phyloP scores from a whole-genome alignment of 75 land plant genomes.

The Larix kaempferi region DNA sequence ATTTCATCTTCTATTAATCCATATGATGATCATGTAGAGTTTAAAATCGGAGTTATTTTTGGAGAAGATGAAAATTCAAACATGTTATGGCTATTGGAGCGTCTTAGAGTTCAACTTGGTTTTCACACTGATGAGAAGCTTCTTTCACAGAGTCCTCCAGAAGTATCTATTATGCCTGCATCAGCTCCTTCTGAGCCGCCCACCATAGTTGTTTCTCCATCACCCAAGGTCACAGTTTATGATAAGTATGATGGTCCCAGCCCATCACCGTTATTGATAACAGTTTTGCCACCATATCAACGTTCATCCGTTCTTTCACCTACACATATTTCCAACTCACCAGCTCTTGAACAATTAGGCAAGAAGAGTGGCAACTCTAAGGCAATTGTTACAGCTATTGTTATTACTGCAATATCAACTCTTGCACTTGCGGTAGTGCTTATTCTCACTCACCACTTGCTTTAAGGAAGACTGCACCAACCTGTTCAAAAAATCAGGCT shows the following conservation, averaged over 20 bases:
- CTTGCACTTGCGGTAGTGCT: neutral
- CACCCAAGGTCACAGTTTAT: neutral
- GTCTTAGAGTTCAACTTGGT: conserved; percentile 1
- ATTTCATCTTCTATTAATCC: neutral
- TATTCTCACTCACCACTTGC: too few species aligned
- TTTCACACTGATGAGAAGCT: neutral
- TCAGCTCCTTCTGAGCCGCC: neutral
- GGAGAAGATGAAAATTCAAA: conserved; percentile 14
- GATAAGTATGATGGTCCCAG: neutral
- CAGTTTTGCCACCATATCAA: neutral
- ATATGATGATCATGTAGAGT: neutral
- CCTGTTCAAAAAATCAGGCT: too few species aligned
- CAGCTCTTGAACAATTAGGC: neutral
- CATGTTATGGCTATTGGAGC: neutral
- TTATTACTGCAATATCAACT: conserved; percentile 14
- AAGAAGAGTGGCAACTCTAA: conserved; percentile 5
- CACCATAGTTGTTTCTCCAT: neutral
- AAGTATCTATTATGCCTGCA: neutral
- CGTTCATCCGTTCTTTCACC: neutral
- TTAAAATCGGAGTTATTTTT: neutral
- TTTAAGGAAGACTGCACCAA: too few species aligned
- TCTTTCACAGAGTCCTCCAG: neutral
- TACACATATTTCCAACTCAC: neutral
- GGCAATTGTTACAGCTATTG: conserved; percentile 5
- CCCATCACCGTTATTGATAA: neutral